Conservation (phyloP, 2,329 filamentous ascomycete genomes). For the Aspergillus melleus region DNA sequence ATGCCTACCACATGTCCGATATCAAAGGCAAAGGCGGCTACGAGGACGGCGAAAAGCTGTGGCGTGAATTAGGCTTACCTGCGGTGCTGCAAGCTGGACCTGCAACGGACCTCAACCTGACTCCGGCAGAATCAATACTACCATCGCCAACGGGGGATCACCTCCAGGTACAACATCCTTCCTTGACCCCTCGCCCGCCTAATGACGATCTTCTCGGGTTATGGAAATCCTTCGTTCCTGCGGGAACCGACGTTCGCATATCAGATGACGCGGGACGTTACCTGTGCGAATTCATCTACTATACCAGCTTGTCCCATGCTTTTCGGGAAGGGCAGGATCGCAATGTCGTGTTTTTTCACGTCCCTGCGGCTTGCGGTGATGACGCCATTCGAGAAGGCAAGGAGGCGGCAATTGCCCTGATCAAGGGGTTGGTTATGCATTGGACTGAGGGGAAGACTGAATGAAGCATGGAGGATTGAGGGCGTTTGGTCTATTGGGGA, state of each 20-base stretch:
- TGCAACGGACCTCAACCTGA: constrained; percentile 3
- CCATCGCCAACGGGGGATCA: not conserved
- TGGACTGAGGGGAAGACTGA: constrained; percentile 32
- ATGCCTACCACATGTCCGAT: constrained; percentile 70
- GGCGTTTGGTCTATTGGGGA: not conserved
- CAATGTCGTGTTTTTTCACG: constrained; percentile 70
- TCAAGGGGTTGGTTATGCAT: constrained; percentile 43
- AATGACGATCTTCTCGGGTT: constrained; percentile 34
- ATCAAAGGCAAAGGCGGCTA: constrained; percentile 58
- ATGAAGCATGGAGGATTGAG: not conserved
- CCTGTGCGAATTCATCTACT: constrained; percentile 78
- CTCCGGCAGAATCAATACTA: not conserved
- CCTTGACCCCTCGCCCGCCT: constrained; percentile 29
- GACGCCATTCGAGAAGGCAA: constrained; percentile 42
- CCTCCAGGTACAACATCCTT: not conserved
- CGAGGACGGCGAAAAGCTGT: constrained; percentile 51
- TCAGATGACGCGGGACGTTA: constrained; percentile 72
- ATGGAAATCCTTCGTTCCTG: constrained; percentile 35
- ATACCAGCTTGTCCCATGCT: constrained; percentile 60
- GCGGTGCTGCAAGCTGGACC: constrained; percentile 56
- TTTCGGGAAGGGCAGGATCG: constrained; percentile 31
- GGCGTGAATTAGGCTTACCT: constrained; percentile 51
- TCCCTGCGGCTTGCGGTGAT: constrained; percentile 61
- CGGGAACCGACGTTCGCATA: constrained; percentile 49
- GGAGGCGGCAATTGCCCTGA: constrained; percentile 43